These are phyloP conservation scores for Corylus avellana DNA, from an alignment of 306 rosid genomes.

Conservation along the genomic window DNA sequence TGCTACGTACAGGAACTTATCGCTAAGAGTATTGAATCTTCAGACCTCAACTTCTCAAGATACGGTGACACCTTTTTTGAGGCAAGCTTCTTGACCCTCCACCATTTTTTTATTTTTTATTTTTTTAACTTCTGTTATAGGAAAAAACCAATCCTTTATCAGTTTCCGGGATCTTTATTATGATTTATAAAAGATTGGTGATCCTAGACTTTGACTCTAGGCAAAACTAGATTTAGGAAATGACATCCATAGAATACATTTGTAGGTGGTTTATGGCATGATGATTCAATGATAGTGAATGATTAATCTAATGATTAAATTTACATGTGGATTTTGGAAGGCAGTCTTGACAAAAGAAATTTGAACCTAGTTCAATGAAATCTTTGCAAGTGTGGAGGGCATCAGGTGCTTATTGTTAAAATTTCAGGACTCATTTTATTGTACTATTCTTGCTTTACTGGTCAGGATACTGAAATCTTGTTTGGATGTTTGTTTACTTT, in stretches of 20 bases:
- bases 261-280: not conserved
- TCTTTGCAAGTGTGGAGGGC: not conserved
- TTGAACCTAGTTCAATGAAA: not conserved
- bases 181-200: not conserved
- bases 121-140: not conserved
- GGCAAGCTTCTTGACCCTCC: slow-evolving; percentile 45
- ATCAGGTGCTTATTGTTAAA: not conserved
- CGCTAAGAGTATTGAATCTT: slow-evolving; percentile 82
- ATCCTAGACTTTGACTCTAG: not conserved
- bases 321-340: not conserved
- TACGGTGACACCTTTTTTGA: slow-evolving; percentile 98
- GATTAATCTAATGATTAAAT: not conserved
- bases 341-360: not conserved
- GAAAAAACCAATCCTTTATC: not conserved
- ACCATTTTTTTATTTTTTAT: too few species aligned
- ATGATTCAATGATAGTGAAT: not conserved
- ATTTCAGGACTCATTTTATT: not conserved
- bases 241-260: not conserved
- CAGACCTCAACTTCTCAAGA: slow-evolving; percentile 96
- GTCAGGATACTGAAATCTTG: not conserved
- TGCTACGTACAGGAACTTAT: slow-evolving; percentile 71
- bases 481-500: not conserved
- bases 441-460: not conserved
- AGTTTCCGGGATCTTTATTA: not conserved
- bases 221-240: not conserved